These are phyloP conservation scores for Skeletonema potamos DNA, from an alignment of 108 stramenopile species.

Conservation along the genomic window DNA sequence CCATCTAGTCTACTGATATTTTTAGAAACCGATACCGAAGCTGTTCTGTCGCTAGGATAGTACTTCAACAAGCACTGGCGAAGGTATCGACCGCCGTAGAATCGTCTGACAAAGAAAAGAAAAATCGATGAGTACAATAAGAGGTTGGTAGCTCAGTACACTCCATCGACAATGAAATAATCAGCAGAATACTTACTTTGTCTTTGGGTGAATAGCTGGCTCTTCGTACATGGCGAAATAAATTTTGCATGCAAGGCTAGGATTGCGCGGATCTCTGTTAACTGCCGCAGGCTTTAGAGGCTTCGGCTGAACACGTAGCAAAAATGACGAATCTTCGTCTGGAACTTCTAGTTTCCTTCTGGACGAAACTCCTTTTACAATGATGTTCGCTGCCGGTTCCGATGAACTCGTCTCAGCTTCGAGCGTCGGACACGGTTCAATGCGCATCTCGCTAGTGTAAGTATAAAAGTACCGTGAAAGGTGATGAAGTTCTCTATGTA, in stretches of 20 bases:
- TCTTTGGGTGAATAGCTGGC: conserved; percentile 51
- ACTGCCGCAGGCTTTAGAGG: conserved; percentile 71
- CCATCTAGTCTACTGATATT: conserved; percentile 60
- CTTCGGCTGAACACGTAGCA: conserved; percentile 66
- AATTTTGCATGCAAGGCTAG: conserved; percentile 71
- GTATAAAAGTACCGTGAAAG: conserved; percentile 70
- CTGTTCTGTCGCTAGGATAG: conserved; percentile 79
- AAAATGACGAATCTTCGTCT: conserved; percentile 88
- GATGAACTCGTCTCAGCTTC: conserved; percentile 12
- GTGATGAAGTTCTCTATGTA: conserved; percentile 73
- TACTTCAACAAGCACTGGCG: conserved; percentile 79
- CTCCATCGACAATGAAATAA: neutral
- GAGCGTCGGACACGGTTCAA: conserved; percentile 34
- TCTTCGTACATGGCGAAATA: conserved; percentile 85
- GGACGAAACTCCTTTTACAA: conserved; percentile 60
- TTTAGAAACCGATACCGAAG: conserved; percentile 49
- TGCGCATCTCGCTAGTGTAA: conserved; percentile 63
- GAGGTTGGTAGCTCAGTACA: neutral
- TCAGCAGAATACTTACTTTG: conserved; percentile 17
- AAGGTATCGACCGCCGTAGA: conserved; percentile 62
- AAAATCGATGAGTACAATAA: neutral
- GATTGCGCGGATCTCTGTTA: conserved; percentile 72
- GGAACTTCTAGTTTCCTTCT: conserved; percentile 78
- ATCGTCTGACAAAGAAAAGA: conserved; percentile 22
- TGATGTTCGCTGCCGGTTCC: conserved; percentile 41